Base-by-base conservation (phyloP, 2,329 filamentous ascomycete genomes). In the Lachnellula occidentalis region DNA sequence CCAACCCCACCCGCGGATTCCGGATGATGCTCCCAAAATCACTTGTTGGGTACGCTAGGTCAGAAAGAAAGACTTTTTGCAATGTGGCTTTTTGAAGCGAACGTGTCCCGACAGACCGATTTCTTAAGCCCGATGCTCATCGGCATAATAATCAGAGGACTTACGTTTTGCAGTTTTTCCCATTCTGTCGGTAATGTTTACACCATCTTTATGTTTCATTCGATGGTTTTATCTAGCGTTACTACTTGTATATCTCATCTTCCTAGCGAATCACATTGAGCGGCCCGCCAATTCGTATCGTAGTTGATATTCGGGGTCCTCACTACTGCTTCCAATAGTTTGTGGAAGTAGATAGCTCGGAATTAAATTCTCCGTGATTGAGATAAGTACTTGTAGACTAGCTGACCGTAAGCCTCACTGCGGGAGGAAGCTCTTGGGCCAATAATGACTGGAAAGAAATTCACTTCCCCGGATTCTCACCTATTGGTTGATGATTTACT, bases 1-100 rank as follows among this genome's bases (percentile, higher is more conserved):
- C 17, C 4, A 46, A 54, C 51, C 22, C 51, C 51, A 48, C 45
- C 36, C 49, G 49, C 49, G 49, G 49, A 21, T 45, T 51, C 50
- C 50, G 50, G 50, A 51, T 37, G 17, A 51, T 36, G 31, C 41
- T 46, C 27, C 41, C 41, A 46, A 46, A 51, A 46, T 51, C 24
- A 51, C 49, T 43, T 27, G 41, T 27, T 39, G 49, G 49, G 19
- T 7, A 46, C 43, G 43, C 43, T 46, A 46, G n/a, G n/a, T 17
- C 14, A 15, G 17, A 6, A 37, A 34, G 34, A 19, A 14, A 14
- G n/a, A 22, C 11, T 34, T 22, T 31, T 31, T 19, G 47, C 31
- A 21, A 49, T 37, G 31, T 37, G 47, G 34, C 31, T 27, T n/a
- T 8, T 39, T 39, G 12, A 9, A 39, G 34, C 11, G 47, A 39